Conservation (phyloP, 805 yeast genomes). For the Candida boleticola region DNA sequence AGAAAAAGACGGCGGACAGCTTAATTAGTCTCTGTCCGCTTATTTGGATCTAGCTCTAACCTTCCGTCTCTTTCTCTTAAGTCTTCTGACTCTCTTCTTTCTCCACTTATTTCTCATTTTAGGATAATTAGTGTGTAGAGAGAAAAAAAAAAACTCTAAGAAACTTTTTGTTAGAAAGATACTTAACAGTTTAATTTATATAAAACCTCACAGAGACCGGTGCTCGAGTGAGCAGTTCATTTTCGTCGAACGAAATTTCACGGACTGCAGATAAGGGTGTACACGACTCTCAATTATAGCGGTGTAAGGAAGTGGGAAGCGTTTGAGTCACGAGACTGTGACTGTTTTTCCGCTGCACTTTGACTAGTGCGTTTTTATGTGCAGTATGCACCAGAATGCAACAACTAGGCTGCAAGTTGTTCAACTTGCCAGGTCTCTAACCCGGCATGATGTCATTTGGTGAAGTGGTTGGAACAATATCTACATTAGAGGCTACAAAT, state of each 20-base stretch:
- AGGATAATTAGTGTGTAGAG: constrained; percentile 29
- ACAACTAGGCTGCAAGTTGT: too few species aligned
- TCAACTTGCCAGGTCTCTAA: too few species aligned
- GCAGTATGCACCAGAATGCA: too few species aligned
- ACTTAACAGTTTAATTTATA: constrained; percentile 3
- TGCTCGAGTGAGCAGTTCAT: background rate
- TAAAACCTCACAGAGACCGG: constrained; percentile 2
- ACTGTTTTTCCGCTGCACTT: constrained; percentile 1
- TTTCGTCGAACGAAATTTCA: constrained; percentile 1
- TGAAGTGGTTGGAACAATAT: too few species aligned
- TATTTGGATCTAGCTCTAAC: constrained; percentile 99
- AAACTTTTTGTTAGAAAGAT: constrained; percentile 10
- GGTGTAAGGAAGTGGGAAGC: too few species aligned
- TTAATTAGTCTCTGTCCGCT: constrained; percentile 44
- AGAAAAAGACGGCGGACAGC: background rate
- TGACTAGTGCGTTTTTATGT: background rate
- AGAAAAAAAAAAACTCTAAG: constrained; percentile 10
- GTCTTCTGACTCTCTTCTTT: constrained; percentile 99
- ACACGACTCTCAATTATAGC: constrained; percentile 6
- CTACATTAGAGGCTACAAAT: too few species aligned
- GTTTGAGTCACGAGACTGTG: constrained; percentile 3
- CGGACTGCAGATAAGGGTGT: constrained; percentile 3
- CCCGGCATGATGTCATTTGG: too few species aligned
- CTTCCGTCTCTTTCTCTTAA: constrained; percentile 99
- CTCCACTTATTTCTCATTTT: constrained; percentile 98